Conservation (phyloP, 2,329 filamentous ascomycete species). For the Botryotinia narcissicola region DNA sequence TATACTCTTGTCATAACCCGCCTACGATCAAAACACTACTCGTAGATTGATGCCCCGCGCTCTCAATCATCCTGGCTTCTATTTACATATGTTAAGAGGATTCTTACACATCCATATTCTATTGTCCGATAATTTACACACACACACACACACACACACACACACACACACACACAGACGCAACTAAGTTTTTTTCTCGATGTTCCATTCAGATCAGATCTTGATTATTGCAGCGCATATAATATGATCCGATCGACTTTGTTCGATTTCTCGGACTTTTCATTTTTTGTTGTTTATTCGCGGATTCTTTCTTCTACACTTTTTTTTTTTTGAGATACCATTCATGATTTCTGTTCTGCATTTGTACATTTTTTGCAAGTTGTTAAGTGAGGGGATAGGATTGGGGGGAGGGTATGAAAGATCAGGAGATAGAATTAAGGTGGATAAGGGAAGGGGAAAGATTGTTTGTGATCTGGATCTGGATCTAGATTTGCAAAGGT, state of each 20-base stretch:
- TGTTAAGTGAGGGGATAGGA: background rate
- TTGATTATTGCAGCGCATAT: conserved; percentile 18
- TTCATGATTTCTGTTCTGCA: conserved; percentile 17
- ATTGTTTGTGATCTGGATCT: background rate
- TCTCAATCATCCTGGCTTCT: background rate
- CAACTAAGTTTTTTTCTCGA: background rate
- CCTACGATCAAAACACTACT: background rate
- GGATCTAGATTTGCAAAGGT: background rate
- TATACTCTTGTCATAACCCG: background rate
- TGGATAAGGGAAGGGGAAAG: background rate
- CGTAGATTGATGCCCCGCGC: too few species aligned
- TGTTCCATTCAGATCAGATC: background rate
- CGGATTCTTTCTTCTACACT: background rate
- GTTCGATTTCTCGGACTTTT: background rate
- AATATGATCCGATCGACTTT: background rate
- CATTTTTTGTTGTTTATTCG: background rate
- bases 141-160: background rate
- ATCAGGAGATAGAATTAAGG: background rate
- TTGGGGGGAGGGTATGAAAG: background rate
- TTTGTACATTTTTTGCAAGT: background rate
- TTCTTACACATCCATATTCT: background rate
- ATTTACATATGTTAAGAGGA: background rate
- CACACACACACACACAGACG: background rate
- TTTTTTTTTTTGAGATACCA: conserved; percentile 21
- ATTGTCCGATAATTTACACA: conserved; percentile 9